These are phyloP conservation scores for Xylariales sp. DNA, from an alignment of 2,329 filamentous ascomycete species.

Conservation along the genomic window DNA sequence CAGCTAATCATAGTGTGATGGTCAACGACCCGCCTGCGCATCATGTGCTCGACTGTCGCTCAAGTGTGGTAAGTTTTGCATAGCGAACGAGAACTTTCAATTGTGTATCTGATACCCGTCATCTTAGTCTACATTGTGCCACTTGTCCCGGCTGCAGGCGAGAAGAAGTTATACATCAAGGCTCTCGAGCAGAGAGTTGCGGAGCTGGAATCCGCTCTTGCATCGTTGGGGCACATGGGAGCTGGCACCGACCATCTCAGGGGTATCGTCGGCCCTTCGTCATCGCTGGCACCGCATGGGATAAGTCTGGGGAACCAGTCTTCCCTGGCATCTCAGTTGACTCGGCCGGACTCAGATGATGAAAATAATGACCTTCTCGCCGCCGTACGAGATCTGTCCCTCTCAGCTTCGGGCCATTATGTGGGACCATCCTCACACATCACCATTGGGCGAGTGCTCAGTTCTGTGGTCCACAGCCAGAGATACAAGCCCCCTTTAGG, in stretches of 20 bases:
- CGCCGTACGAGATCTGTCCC: slow-evolving; percentile 22
- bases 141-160: slow-evolving; percentile 22
- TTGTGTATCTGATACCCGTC: not conserved
- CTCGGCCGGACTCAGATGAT: slow-evolving; percentile 16
- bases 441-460: slow-evolving; percentile 24
- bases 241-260: slow-evolving; percentile 17
- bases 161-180: slow-evolving; percentile 25
- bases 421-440: slow-evolving; percentile 24
- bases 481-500: slow-evolving; percentile 9
- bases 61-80: slow-evolving; percentile 20
- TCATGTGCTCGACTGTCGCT: slow-evolving; percentile 22
- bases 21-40: slow-evolving; percentile 21
- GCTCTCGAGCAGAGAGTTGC: slow-evolving; percentile 22
- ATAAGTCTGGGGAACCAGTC: slow-evolving; percentile 5
- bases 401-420: slow-evolving; percentile 24
- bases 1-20: slow-evolving; percentile 18
- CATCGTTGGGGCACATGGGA: slow-evolving; percentile 17
- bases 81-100: too few relatives aligned
- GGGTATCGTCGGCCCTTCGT: slow-evolving; percentile 9
- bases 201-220: slow-evolving; percentile 20
- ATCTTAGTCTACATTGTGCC: slow-evolving; percentile 23
- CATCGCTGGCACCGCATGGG: slow-evolving; percentile 13
- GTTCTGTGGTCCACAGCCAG: slow-evolving; percentile 23
- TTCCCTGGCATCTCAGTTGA: slow-evolving; percentile 8
- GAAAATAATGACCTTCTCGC: slow-evolving; percentile 21